Conservation (phyloP, 2,329 filamentous ascomycete genomes). For the Exophiala sp. region DNA sequence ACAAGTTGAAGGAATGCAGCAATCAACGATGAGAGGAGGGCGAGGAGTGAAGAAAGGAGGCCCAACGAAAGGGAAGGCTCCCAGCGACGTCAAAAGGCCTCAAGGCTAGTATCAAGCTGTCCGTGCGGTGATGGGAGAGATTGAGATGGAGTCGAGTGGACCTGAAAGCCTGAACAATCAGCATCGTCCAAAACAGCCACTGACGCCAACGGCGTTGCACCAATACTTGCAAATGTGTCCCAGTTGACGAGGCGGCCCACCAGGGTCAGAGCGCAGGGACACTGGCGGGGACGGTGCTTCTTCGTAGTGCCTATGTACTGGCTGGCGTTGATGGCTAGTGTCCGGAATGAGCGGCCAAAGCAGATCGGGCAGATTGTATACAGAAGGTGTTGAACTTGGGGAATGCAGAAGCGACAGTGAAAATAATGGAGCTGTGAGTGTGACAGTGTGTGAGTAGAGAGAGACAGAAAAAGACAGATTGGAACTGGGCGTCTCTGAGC, state of each 20-base stretch:
- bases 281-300: neutral
- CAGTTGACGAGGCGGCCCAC: neutral
- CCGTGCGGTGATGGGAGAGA: slow-evolving; percentile 9
- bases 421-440: too few relatives aligned
- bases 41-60: neutral
- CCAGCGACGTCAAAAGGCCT: neutral
- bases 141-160: slow-evolving; percentile 7
- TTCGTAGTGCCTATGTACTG: too few relatives aligned
- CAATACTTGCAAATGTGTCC: neutral
- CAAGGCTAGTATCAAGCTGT: neutral
- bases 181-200: slow-evolving; percentile 3
- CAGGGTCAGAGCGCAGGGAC: slow-evolving; percentile 3
- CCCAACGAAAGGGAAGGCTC: neutral
- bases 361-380: neutral
- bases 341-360: neutral
- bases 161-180: slow-evolving; percentile 1
- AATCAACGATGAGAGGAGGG: neutral
- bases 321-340: neutral
- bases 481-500: neutral
- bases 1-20: slow-evolving; percentile 1
- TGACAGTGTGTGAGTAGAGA: too few relatives aligned
- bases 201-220: slow-evolving; percentile 8
- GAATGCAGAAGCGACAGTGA: neutral
- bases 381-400: neutral
- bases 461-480: neutral